A percentile compares a stretch with the other conserved stretches of the same genome.
phyloP scores from a whole-genome alignment of 352 stramenopile species.

The Phytophthora fragariae region DNA sequence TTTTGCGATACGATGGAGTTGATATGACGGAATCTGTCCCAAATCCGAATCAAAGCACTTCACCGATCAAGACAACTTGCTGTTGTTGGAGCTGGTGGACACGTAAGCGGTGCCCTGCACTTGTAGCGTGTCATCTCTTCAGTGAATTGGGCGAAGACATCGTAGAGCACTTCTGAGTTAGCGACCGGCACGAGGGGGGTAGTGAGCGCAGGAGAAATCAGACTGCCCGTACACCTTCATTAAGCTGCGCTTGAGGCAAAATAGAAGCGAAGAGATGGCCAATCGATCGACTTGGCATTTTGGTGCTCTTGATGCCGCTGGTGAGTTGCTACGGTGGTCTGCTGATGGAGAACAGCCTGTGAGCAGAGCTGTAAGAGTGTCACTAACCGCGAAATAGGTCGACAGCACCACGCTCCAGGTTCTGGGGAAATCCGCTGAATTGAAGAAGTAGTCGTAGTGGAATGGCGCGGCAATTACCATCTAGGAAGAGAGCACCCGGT shows the following conservation, averaged over 20 bases:
- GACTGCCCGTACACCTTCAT: not conserved
- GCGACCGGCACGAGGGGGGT: slow-evolving; percentile 2
- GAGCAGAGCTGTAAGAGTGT: no score
- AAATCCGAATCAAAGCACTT: not conserved
- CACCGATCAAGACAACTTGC: not conserved
- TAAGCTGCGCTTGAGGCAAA: slow-evolving; percentile 1
- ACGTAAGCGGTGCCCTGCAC: not conserved
- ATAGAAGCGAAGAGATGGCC: not conserved
- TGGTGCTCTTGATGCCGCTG: not conserved
- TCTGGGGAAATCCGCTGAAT: no score
- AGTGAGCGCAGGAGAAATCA: slow-evolving; percentile 10
- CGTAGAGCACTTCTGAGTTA: slow-evolving; percentile 3
- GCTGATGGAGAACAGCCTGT: not conserved
- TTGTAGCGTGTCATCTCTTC: not conserved
- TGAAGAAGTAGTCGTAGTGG: no score
- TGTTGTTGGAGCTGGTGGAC: not conserved
- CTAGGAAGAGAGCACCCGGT: no score
- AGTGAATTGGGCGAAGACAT: slow-evolving; percentile 1
- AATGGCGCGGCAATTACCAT: no score
- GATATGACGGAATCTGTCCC: no score
- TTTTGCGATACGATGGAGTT: no score
- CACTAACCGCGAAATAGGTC: no score
- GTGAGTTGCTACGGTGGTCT: not conserved
- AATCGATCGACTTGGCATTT: not conserved
- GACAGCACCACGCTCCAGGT: no score